Evolutionary conservation across 2,329 filamentous ascomycete genomes (phyloP).

Genomic region (Fusarium sp.): DNA sequence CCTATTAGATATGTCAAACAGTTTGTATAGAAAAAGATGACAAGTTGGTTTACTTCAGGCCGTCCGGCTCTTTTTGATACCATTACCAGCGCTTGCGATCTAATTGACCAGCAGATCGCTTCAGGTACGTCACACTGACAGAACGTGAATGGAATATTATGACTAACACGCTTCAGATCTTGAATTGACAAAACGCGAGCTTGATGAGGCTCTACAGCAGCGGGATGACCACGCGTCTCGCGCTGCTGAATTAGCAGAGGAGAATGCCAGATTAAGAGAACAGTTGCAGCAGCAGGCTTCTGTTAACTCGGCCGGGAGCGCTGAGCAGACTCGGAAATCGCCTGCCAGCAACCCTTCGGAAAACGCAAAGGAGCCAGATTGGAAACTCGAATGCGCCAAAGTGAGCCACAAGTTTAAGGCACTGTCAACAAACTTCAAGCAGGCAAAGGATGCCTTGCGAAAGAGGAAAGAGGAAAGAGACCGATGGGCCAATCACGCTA

Average conservation of each 20-base stretch:
- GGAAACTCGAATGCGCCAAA: slow-evolving; percentile 51
- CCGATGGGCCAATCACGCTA: slow-evolving; percentile 59
- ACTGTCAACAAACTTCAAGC: slow-evolving; percentile 56
- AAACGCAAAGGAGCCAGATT: slow-evolving; percentile 31
- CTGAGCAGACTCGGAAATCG: not conserved
- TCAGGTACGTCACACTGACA: slow-evolving; percentile 47
- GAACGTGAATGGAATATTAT: not conserved
- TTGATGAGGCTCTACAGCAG: slow-evolving; percentile 44
- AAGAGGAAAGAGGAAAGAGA: slow-evolving; percentile 57
- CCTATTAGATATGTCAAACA: slow-evolving; percentile 16
- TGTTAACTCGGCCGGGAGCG: not conserved
- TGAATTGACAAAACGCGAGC: slow-evolving; percentile 56
- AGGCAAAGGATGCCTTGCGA: slow-evolving; percentile 52
- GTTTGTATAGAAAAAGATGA: slow-evolving; percentile 47
- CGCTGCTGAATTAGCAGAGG: slow-evolving; percentile 19
- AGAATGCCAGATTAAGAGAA: slow-evolving; percentile 37
- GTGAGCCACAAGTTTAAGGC: slow-evolving; percentile 55
- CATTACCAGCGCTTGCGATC: slow-evolving; percentile 53
- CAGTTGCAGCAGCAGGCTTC: slow-evolving; percentile 24
- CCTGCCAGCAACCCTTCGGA: slow-evolving; percentile 1
- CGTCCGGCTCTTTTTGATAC: slow-evolving; percentile 55
- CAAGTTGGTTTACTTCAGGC: slow-evolving; percentile 54
- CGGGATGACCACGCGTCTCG: slow-evolving; percentile 27
- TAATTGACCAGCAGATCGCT: slow-evolving; percentile 53
- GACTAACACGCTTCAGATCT: slow-evolving; percentile 45